Evolutionary conservation across 345 rosid species (phyloP).

Genomic region (Eutrema japonicum): DNA sequence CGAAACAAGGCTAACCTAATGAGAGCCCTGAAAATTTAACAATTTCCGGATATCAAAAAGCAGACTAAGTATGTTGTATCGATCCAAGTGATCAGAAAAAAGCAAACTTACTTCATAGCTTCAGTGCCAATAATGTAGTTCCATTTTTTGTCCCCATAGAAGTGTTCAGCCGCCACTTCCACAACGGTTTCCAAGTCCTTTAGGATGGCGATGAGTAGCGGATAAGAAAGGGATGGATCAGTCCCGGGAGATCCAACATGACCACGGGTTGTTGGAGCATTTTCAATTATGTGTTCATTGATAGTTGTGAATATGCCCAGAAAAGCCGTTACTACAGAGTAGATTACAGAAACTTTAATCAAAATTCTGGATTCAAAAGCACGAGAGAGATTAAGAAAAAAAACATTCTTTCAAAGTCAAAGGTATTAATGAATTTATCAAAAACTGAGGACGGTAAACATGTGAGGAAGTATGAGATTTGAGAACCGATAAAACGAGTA

Average conservation of each 20-base stretch:
- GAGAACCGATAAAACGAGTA: neutral
- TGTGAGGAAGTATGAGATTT: neutral
- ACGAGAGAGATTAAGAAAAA: neutral
- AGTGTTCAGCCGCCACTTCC: conserved; percentile 86
- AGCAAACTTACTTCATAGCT: conserved; percentile 69
- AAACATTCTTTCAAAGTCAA: neutral
- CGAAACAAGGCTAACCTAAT: conserved; percentile 72
- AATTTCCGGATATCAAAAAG: conserved; percentile 12
- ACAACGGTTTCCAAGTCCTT: conserved; percentile 89
- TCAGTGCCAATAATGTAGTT: conserved; percentile 81
- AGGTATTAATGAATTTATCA: neutral
- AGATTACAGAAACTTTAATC: conserved; percentile 33
- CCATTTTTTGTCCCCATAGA: conserved; percentile 86
- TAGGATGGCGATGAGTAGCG: conserved; percentile 72
- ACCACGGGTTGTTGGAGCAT: conserved; percentile 52
- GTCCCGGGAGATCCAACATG: conserved; percentile 47
- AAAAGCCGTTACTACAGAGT: conserved; percentile 76
- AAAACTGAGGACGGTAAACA: neutral
- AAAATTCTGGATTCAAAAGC: conserved; percentile 11
- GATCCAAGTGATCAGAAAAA: conserved; percentile 23
- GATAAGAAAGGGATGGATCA: conserved; percentile 61
- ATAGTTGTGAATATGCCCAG: conserved; percentile 83
- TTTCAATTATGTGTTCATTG: conserved; percentile 82
- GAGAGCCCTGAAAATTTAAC: conserved; percentile 57
- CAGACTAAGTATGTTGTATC: neutral